Evolutionary conservation across 306 rosid species (phyloP), one percentile per base, ranked within the genome.

Genomic region (Biancaea sappan): DNA sequence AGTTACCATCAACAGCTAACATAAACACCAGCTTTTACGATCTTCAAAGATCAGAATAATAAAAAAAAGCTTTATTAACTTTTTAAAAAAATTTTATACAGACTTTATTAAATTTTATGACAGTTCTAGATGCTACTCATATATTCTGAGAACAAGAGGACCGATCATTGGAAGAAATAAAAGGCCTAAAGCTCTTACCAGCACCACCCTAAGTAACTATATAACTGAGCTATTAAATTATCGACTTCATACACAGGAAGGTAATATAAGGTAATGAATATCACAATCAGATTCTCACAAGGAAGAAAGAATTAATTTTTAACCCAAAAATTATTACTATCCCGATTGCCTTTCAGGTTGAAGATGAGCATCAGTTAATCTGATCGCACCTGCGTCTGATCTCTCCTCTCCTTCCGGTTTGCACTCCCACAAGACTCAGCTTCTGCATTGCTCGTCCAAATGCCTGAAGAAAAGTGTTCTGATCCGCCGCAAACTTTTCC

Each of bases 361-460:
- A 10, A 9, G 24, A 11, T 3, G 1, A 47, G 1, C 35, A 60
- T 80, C 64, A 93, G 76, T 93, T 93, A 61, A 91, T 59, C 59
- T 81, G 89, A 76, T 93, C 98, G 66, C 98, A 93, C 70, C 97
- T 82, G 60, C 86, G 91, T 50, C 98, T 83, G 77, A 93, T 91
- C 85, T 93, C 97, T 21, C 98, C 98, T 21, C 22, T 77, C 57
- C 84, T 77, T 16, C 97, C 97, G 0, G 96, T 89, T 31, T 83
- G 46, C 11, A 93, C 84, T 1, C 87, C 84, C 50, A 84, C 68
- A 16, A 83, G 65, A 53, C 98, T 82, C 14, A 93, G 84, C 88
- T 93, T 93, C 88, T 83, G 88, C 92, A 93, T 93, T 10, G 94
- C 88, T 8, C 34, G 62, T 1, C 86, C 78, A 76, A 93, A 93